Percentiles rank a stretch among this genome's conserved stretches.
Evolutionary conservation across 2,329 filamentous ascomycete genomes (phyloP).

Genomic region (Epichloe hybrida): DNA sequence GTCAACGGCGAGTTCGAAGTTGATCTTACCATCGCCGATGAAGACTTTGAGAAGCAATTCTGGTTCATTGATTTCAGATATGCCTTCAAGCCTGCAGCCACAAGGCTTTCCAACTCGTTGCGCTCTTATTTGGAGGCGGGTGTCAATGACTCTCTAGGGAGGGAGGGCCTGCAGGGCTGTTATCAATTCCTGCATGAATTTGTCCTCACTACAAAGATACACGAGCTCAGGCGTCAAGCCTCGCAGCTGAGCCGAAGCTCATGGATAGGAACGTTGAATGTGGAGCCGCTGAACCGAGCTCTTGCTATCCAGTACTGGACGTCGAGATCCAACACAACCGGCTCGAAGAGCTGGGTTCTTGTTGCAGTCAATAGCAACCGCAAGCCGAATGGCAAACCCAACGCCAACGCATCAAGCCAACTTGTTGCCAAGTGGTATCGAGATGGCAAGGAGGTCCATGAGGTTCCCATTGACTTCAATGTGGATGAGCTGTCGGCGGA

Average conservation of each 20-base stretch:
- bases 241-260: constrained; percentile 50
- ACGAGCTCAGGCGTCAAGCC: constrained; percentile 67
- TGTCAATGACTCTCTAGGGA: constrained; percentile 57
- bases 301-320: constrained; percentile 88
- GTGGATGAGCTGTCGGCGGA: constrained; percentile 58
- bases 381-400: constrained; percentile 24
- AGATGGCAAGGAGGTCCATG: constrained; percentile 60
- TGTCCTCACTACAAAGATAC: constrained; percentile 80
- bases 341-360: constrained; percentile 80
- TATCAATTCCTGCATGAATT: constrained; percentile 82
- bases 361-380: constrained; percentile 63
- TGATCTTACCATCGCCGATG: constrained; percentile 79
- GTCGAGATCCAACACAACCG: constrained; percentile 34
- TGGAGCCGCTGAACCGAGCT: constrained; percentile 69
- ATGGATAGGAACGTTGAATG: constrained; percentile 66
- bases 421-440: constrained; percentile 71
- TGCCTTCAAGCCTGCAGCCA: constrained; percentile 57
- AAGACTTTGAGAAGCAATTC: constrained; percentile 71
- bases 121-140: constrained; percentile 53
- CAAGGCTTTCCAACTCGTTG: constrained; percentile 46
- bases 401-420: constrained; percentile 34
- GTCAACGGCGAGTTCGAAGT: constrained; percentile 81
- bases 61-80: constrained; percentile 92
- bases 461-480: constrained; percentile 55
- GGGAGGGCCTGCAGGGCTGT: constrained; percentile 62